Conservation (phyloP, 331 rosid species). For the Acacia pycnantha region DNA sequence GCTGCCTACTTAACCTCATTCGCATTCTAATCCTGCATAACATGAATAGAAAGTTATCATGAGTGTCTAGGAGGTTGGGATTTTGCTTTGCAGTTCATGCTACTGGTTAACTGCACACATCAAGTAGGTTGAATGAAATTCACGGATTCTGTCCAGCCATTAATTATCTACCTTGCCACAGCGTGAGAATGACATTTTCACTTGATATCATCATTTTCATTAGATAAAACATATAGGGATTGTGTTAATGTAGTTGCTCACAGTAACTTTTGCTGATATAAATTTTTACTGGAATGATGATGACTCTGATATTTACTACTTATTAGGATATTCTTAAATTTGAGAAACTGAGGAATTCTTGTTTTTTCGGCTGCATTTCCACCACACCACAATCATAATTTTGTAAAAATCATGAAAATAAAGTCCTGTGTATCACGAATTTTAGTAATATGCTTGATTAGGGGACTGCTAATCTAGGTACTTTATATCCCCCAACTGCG, state of each 20-base stretch:
- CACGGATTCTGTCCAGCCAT: neutral
- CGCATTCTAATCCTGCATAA: conserved; percentile 8
- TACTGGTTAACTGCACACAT: neutral
- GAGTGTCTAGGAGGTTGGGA: neutral
- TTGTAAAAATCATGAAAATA: neutral
- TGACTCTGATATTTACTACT: neutral
- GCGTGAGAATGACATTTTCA: neutral
- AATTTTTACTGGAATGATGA: conserved; percentile 6
- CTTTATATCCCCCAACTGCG: neutral
- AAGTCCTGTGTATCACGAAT: neutral
- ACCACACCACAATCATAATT: neutral
- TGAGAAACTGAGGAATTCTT: neutral
- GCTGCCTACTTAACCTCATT: conserved; percentile 9
- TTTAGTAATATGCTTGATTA: neutral
- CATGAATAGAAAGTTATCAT: neutral
- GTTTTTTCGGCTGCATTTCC: neutral
- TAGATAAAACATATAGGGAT: neutral
- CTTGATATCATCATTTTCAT: neutral
- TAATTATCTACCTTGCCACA: neutral
- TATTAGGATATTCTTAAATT: neutral
- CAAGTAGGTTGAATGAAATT: neutral
- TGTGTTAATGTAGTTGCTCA: conserved; percentile 5
- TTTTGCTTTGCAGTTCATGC: conserved; percentile 9
- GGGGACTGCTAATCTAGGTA: neutral
- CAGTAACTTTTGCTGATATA: neutral